A percentile compares a stretch with the other conserved stretches of the same genome.
phyloP scores from a whole-genome alignment of 495 filamentous ascomycete species.

The Xanthoparmelia taractica region DNA sequence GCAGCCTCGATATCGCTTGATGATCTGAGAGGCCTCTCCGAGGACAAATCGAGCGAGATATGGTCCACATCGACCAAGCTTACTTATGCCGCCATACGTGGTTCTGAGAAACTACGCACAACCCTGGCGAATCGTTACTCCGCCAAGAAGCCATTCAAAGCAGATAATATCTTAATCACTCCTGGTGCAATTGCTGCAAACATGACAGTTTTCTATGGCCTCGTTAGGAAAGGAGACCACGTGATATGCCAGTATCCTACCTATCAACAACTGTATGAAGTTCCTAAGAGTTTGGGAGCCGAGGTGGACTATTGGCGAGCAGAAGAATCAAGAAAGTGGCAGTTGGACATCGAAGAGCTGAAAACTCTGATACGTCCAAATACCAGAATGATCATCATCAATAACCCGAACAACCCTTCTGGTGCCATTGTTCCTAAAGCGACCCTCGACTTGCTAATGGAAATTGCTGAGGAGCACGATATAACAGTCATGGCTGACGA shows the following conservation, averaged over 20 bases:
- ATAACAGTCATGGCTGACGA: conserved; percentile 73
- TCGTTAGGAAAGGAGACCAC: conserved; percentile 75
- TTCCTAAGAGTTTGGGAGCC: conserved; percentile 70
- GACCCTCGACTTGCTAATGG: conserved; percentile 53
- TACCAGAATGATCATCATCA: conserved; percentile 66
- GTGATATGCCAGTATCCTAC: conserved; percentile 85
- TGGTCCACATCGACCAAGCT: conserved; percentile 45
- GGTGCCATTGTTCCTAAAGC: conserved; percentile 60
- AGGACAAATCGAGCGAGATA: conserved; percentile 41
- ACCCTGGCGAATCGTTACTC: conserved; percentile 64
- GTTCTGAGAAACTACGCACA: conserved; percentile 53
- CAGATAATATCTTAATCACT: conserved; percentile 67
- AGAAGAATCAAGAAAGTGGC: conserved; percentile 54
- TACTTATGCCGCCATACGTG: conserved; percentile 64
- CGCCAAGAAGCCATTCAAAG: conserved; percentile 43
- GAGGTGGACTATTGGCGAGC: conserved; percentile 76
- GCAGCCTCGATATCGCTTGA: conserved; percentile 71
- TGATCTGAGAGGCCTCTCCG: conserved; percentile 54
- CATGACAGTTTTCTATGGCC: conserved; percentile 64
- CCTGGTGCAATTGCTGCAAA: conserved; percentile 82
- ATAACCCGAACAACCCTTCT: conserved; percentile 86
- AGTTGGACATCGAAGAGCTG: conserved; percentile 60
- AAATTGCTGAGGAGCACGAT: conserved; percentile 52
- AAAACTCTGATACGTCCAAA: conserved; percentile 60
- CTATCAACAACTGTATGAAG: conserved; percentile 78